These are phyloP conservation scores for Aureobasidium uvarum DNA, from an alignment of 2,329 filamentous ascomycete species.

Conservation along the genomic window DNA sequence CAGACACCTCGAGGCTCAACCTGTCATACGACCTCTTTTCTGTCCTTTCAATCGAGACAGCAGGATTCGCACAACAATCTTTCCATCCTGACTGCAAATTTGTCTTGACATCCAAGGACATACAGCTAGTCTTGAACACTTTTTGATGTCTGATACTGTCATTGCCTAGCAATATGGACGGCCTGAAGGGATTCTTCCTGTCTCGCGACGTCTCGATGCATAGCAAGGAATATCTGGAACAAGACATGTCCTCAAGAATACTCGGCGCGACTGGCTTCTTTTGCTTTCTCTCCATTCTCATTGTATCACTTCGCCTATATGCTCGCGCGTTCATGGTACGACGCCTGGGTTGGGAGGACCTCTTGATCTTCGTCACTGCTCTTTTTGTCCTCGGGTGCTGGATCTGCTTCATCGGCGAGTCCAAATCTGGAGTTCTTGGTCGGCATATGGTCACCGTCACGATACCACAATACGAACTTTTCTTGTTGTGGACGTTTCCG, in stretches of 20 bases:
- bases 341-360: constrained; percentile 11
- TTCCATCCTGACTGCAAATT: background rate
- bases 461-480: background rate
- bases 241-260: background rate
- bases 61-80: background rate
- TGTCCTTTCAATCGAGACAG: background rate
- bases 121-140: background rate
- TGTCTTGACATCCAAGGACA: background rate
- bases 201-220: background rate
- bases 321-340: constrained; percentile 8
- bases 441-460: background rate
- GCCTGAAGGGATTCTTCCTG: background rate
- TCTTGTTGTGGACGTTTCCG: constrained; percentile 9
- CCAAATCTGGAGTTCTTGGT: constrained; percentile 2
- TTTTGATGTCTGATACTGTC: background rate
- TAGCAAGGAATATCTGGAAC: background rate
- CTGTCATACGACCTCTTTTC: background rate
- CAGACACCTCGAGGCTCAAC: background rate
- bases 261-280: background rate
- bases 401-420: constrained; percentile 9
- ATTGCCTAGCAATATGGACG: background rate
- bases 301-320: background rate
- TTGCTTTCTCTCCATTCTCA: constrained; percentile 1
- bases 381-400: constrained; percentile 6
- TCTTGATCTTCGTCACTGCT: background rate